Conservation (phyloP, 2,329 filamentous ascomycete genomes). For the Exophiala aquamarina region DNA sequence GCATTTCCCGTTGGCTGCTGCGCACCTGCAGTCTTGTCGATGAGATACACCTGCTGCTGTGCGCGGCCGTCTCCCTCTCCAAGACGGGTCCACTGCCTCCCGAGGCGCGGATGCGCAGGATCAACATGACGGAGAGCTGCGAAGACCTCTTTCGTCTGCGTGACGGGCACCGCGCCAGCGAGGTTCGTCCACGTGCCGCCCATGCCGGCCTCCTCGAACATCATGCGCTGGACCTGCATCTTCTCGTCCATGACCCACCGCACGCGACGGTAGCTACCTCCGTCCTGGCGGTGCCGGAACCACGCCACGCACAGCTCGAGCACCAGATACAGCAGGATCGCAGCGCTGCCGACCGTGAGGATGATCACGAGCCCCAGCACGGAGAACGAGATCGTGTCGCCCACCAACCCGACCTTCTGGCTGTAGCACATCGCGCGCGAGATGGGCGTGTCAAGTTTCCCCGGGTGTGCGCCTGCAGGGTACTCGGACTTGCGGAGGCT, state of each 20-base stretch:
- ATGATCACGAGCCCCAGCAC: conserved; percentile 28
- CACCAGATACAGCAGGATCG: conserved; percentile 20
- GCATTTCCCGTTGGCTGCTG: too few relatives aligned
- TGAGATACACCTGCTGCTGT: not conserved
- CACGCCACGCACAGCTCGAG: conserved; percentile 20
- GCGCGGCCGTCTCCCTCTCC: not conserved
- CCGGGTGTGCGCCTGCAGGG: conserved; percentile 7
- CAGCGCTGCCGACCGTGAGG: conserved; percentile 20
- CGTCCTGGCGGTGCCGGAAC: conserved; percentile 9
- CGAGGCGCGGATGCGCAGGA: not conserved
- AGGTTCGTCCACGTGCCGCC: conserved; percentile 10
- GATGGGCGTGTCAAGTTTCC: not conserved
- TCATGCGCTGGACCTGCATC: conserved; percentile 28
- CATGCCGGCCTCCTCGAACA: conserved; percentile 27
- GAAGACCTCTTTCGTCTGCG: conserved; percentile 1
- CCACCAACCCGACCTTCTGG: conserved; percentile 21
- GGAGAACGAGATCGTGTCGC: conserved; percentile 25
- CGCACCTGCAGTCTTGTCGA: too few relatives aligned
- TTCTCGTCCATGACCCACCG: conserved; percentile 27
- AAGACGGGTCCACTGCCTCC: not conserved
- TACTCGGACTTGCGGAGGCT: conserved; percentile 3
- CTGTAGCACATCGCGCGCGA: conserved; percentile 19
- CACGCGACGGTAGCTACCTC: conserved; percentile 15
- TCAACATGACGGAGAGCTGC: conserved; percentile 3
- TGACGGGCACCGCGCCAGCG: conserved; percentile 5